These are phyloP conservation scores for Scutellaria minor DNA, from an alignment of 257 asterid species.

Conservation along the genomic window DNA sequence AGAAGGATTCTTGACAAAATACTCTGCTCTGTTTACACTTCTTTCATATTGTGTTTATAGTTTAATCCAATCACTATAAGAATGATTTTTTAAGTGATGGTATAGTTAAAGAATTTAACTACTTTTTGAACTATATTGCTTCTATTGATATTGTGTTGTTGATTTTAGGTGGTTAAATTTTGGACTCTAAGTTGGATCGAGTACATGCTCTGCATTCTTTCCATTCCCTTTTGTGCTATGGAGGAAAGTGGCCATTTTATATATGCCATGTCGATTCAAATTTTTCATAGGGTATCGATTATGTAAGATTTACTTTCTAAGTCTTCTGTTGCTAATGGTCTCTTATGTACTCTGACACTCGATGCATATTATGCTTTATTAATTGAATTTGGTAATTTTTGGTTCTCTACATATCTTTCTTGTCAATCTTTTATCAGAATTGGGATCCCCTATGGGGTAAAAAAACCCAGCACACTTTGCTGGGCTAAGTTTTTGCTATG, in stretches of 20 bases:
- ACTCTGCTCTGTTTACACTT: neutral
- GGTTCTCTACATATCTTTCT: too few relatives aligned
- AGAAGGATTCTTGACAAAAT: neutral
- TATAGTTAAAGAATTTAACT: neutral
- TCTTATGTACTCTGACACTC: too few relatives aligned
- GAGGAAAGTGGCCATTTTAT: neutral
- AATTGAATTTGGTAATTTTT: too few relatives aligned
- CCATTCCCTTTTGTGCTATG: neutral
- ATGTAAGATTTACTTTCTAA: neutral
- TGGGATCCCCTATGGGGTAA: too few relatives aligned
- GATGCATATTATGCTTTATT: too few relatives aligned
- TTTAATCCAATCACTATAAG: neutral
- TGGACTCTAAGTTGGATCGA: neutral
- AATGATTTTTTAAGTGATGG: neutral
- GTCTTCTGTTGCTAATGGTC: too few relatives aligned
- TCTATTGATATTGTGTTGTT: neutral
- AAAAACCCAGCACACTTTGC: too few relatives aligned
- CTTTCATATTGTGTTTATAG: neutral
- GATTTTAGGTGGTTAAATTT: constrained; percentile 12
- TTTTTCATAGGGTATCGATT: neutral
- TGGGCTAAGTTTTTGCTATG: too few relatives aligned
- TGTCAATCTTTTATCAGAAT: too few relatives aligned
- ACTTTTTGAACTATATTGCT: neutral
- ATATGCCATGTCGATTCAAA: neutral
- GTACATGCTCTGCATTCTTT: too few relatives aligned